Base-by-base conservation (phyloP, 495 filamentous ascomycete genomes). In the Lindgomyces ingoldianus region DNA sequence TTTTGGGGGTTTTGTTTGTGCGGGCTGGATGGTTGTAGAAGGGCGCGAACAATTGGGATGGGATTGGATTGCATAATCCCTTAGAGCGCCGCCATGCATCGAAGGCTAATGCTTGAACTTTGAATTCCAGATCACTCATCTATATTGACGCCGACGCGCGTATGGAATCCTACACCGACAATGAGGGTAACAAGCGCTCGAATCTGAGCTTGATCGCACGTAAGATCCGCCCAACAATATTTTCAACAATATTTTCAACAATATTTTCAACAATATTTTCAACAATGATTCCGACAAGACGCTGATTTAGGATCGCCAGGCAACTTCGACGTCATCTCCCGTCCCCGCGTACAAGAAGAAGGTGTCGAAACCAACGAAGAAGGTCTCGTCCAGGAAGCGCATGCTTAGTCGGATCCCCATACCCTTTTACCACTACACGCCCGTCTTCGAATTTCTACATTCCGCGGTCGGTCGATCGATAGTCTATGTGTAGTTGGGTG, bases 131-230 rank as follows among this genome's bases (percentile, higher is more conserved):
- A 44, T 80, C 88, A 1, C 76, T 88, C 33, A 78, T 93, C 19
- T 88, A 84, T 65, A 77, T 95, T 33, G 91, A 95, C 70, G 90
- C 86, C 16, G 87, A 93, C 42, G 86, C 83, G 51, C 75, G 74
- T 64, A 85, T 90, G 76, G 79, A 79, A 56, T 73, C 65, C 18
- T 91, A 81, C 63, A 80, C 83, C 36, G 86, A 87, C 64, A 72
- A 72, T 18, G 88, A 92, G 18, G 89, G 89, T 69, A 84, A 83
- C 72, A 75, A 74, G 49, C 78, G 79, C 45, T 76, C 74, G 14
- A 42, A 68, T 41, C 67, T 95, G 62, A 91, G 78, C 75, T 80
- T 96, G 67, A 74, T 85, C 83, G 91, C 94, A 83, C 69, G 90
- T 80, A 25, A 19, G 30, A 42, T 41, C 48, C 19, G 19, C 9